Evolutionary conservation across 2,329 filamentous ascomycete species (phyloP), one percentile per base, ranked within the genome.

Genomic region (Hymenoscyphus linearis): DNA sequence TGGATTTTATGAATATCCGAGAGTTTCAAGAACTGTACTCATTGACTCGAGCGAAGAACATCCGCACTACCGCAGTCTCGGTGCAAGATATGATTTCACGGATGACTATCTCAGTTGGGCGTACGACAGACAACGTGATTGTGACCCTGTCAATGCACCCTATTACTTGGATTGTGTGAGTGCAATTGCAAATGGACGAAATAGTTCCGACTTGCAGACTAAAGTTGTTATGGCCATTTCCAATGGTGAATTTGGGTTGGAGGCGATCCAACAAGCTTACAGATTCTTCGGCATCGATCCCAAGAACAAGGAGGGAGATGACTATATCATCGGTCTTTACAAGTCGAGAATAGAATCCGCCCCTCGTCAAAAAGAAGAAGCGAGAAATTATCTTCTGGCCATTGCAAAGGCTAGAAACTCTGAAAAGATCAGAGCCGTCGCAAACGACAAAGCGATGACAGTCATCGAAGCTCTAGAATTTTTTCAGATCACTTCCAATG

Each of bases 111-210:
- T 91, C 18, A 74, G 79, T 31, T 88, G 85, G 71, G 83, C 85
- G 3, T 90, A 84, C 69, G 77, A 83, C 26, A 78, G 82, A 36
- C 87, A 90, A 73, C 75, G 79, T 26, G 70, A 75, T 9, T 80
- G 79, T 57, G 85, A 90, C 70, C 78, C 80, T 22, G 65, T 68
- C 22, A 82, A 83, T 62, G 75, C 76, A 18, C 74, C 85, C 2
- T 84, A 85, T 69, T 90, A 89, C 70, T 79, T 89, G 62, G 82
- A 87, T 71, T 87, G 84, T 67, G 76, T 91, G n/a, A 79, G 82
- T 66, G 76, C 80, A 54, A 81, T 90, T 58, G 82, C 82, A 16
- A 75, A 76, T 26, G 79, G 82, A 18, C 68, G 72, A 18, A 52
- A 60, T 50, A 86, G 82, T 69, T 79, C 83, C 50, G 71, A 77